phyloP scores from a whole-genome alignment of 2,329 filamentous ascomycete species.

The Ambrosiella beaveri region DNA sequence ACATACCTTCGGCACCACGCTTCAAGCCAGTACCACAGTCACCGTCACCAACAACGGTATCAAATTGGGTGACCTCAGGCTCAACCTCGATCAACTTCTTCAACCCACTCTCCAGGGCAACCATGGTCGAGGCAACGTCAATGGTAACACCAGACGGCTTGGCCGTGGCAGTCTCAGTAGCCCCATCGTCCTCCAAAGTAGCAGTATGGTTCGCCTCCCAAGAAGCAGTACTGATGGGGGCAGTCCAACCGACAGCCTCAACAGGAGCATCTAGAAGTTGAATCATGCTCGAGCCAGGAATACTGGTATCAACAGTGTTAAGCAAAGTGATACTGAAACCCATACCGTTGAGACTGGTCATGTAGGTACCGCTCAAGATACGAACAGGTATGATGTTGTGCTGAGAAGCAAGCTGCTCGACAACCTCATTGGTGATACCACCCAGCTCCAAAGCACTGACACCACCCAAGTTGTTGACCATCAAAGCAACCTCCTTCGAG shows the following conservation, averaged over 20 bases:
- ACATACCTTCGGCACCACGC: constrained; percentile 60
- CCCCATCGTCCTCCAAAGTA: constrained; percentile 16
- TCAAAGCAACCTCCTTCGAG: constrained; percentile 45
- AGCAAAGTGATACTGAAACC: constrained; percentile 60
- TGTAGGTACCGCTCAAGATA: constrained; percentile 52
- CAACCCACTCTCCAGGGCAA: constrained; percentile 38
- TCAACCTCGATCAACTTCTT: constrained; percentile 47
- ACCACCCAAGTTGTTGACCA: constrained; percentile 62
- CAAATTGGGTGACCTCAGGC: constrained; percentile 53
- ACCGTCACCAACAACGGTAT: constrained; percentile 76
- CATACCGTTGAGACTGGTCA: constrained; percentile 61
- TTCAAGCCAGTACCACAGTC: constrained; percentile 79
- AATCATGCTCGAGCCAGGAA: constrained; percentile 44
- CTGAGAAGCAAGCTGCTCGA: constrained; percentile 38
- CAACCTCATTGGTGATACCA: constrained; percentile 53
- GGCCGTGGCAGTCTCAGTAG: constrained; percentile 22
- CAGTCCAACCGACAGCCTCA: constrained; percentile 54
- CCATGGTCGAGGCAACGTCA: constrained; percentile 32
- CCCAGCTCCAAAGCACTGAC: constrained; percentile 56
- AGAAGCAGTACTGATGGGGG: constrained; percentile 42
- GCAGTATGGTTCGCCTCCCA: constrained; percentile 41
- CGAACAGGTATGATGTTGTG: constrained; percentile 46
- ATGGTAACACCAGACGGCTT: constrained; percentile 33
- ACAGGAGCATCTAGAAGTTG: constrained; percentile 52
- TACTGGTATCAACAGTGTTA: constrained; percentile 42